Percentiles rank a stretch among this genome's conserved stretches.
Evolutionary conservation across 176 grass and related monocot species (phyloP).

Genomic region (Avena insularis): DNA sequence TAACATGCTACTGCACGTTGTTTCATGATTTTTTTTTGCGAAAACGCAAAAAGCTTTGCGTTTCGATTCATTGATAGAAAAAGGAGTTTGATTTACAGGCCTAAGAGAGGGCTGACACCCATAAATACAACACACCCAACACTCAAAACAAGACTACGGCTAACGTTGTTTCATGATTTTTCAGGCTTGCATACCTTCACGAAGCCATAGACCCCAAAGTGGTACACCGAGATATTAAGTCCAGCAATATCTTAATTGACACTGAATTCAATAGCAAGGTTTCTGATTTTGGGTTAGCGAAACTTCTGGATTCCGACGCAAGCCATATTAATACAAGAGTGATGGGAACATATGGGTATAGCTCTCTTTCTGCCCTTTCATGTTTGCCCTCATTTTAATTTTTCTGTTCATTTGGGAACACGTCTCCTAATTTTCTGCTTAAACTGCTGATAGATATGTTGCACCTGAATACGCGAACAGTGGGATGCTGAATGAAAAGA

Average conservation of each 20-base stretch:
- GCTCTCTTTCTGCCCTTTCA: neutral
- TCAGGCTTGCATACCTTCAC: conserved; percentile 92
- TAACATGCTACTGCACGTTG: conserved; percentile 25
- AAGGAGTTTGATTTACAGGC: too few relatives aligned
- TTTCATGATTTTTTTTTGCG: conserved; percentile 21
- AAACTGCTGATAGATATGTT: conserved; percentile 74
- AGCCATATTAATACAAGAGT: conserved; percentile 95
- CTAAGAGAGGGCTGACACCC: too few relatives aligned
- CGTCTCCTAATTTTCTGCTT: conserved; percentile 48
- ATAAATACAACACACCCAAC: too few relatives aligned
- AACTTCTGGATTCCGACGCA: conserved; percentile 85
- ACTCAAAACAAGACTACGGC: too few relatives aligned
- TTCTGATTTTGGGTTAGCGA: conserved; percentile 99
- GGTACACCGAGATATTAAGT: conserved; percentile 97
- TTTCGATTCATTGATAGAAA: too few relatives aligned
- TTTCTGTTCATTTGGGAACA: conserved; percentile 21
- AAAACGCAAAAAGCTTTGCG: too few relatives aligned
- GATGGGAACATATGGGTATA: conserved; percentile 99
- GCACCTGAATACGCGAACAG: conserved; percentile 96
- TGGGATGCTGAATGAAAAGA: conserved; percentile 95
- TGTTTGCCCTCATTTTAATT: neutral
- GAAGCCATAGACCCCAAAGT: conserved; percentile 98
- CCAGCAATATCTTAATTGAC: conserved; percentile 95
- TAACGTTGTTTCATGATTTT: conserved; percentile 19
- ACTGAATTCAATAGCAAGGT: conserved; percentile 88